These are phyloP conservation scores for Aspergillus brunneoviolaceus DNA, from an alignment of 2,329 filamentous ascomycete genomes.

Conservation along the genomic window DNA sequence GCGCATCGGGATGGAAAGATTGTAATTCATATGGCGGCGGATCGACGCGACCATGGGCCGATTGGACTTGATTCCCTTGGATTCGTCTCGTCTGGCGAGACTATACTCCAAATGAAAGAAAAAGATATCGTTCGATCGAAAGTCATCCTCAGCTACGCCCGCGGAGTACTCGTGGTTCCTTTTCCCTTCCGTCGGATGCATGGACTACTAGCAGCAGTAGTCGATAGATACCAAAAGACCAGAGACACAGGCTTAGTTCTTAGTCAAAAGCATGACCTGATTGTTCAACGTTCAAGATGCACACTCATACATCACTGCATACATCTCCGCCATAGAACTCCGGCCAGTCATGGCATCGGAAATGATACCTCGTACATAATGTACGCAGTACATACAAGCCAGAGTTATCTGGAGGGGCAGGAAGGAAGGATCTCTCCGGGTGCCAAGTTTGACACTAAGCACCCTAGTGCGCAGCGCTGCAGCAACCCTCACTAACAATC, in stretches of 20 bases:
- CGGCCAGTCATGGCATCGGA: background rate
- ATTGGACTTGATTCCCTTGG: background rate
- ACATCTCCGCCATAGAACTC: background rate
- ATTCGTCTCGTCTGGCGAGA: background rate
- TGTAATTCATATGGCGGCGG: background rate
- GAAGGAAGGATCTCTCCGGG: background rate
- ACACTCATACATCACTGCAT: too few relatives aligned
- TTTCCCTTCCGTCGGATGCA: background rate
- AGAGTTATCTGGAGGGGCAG: too few relatives aligned
- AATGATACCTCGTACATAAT: background rate
- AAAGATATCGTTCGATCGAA: background rate
- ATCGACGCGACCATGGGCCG: background rate
- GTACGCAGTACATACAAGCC: too few relatives aligned
- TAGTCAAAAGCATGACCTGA: background rate
- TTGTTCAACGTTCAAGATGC: background rate
- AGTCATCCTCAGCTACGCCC: too few relatives aligned
- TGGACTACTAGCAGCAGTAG: background rate
- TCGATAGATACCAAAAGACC: background rate
- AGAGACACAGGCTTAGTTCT: too few relatives aligned
- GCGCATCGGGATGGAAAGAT: background rate
- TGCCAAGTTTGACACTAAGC: background rate
- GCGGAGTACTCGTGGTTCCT: background rate
- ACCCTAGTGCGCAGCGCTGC: background rate
- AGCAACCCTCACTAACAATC: background rate
- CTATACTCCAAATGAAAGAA: background rate